Conservation (phyloP, 2,329 filamentous ascomycete genomes). For the Neocatenulostroma microsporum region DNA sequence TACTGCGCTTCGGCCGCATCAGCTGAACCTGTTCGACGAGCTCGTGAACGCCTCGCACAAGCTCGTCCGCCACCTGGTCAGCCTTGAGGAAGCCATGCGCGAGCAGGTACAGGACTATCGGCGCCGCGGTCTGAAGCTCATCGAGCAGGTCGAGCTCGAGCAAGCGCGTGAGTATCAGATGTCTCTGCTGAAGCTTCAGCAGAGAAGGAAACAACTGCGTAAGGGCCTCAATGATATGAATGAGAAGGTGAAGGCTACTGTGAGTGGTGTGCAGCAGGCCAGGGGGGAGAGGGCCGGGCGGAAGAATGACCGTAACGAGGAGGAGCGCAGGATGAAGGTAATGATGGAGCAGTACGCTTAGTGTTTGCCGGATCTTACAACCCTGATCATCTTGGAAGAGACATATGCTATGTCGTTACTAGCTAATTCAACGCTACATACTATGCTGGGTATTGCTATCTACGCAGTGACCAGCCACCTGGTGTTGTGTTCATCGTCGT, state of each 20-base stretch:
- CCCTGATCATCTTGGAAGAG: not conserved
- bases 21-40: constrained; percentile 32
- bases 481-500: too few species aligned
- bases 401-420: too few species aligned
- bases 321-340: constrained; percentile 2
- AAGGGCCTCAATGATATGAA: constrained; percentile 8
- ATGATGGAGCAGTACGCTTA: constrained; percentile 4
- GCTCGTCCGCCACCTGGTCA: constrained; percentile 39
- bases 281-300: constrained; percentile 5
- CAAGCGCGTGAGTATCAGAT: constrained; percentile 32
- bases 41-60: constrained; percentile 35
- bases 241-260: constrained; percentile 12
- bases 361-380: too few species aligned
- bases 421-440: too few species aligned
- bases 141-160: constrained; percentile 36
- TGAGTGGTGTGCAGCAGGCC: constrained; percentile 9
- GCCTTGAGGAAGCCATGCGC: constrained; percentile 39
- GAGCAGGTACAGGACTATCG: constrained; percentile 40
- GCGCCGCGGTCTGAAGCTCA: constrained; percentile 35
- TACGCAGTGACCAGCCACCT: too few species aligned
- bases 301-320: not conserved
- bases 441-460: too few species aligned
- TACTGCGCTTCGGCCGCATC: constrained; percentile 31
- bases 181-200: constrained; percentile 17
- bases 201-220: constrained; percentile 17